Percentiles rank a stretch among this genome's conserved stretches.
Evolutionary conservation across 1,284 basidiomycete species (phyloP).

Genomic region (Neolentinus lepideus): DNA sequence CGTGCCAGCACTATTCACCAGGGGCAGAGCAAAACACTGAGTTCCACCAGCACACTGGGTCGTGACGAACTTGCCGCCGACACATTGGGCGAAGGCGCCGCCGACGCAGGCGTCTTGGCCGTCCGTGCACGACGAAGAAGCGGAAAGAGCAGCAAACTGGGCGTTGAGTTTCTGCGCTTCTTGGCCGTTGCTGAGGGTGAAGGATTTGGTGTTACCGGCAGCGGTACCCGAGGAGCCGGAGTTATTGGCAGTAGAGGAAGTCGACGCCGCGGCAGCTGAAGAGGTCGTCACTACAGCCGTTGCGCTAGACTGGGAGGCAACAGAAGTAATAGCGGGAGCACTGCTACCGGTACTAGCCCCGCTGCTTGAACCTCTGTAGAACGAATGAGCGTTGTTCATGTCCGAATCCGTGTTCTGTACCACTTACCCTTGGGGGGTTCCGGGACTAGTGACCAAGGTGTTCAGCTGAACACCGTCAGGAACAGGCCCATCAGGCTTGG

Average conservation of each 20-base stretch:
- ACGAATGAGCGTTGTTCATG: too few relatives aligned
- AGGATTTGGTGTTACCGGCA: slow-evolving; percentile 16
- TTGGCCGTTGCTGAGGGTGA: slow-evolving; percentile 35
- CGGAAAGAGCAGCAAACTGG: slow-evolving; percentile 35
- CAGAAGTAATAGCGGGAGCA: slow-evolving; percentile 6
- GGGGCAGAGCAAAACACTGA: background rate
- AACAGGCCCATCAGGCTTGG: slow-evolving; percentile 28
- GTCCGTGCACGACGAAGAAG: slow-evolving; percentile 33
- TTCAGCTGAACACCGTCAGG: slow-evolving; percentile 44
- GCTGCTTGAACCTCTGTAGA: slow-evolving; percentile 1
- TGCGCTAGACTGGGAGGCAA: slow-evolving; percentile 4
- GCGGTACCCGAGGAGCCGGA: slow-evolving; percentile 12
- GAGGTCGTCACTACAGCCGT: slow-evolving; percentile 1
- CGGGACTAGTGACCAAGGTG: slow-evolving; percentile 3
- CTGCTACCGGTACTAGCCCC: slow-evolving; percentile 6
- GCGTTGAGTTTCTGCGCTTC: slow-evolving; percentile 44
- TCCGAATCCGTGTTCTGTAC: too few relatives aligned
- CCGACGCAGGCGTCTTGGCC: slow-evolving; percentile 38
- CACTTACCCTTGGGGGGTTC: slow-evolving; percentile 5
- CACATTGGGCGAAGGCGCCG: slow-evolving; percentile 29
- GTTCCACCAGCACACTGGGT: slow-evolving; percentile 34
- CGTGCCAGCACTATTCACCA: slow-evolving; percentile 1
- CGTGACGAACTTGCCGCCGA: slow-evolving; percentile 25
- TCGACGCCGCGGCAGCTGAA: background rate
- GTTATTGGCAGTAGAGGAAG: slow-evolving; percentile 6